phyloP scores from a whole-genome alignment of 129 eudicot genomes.

The Oenanthe sinensis region DNA sequence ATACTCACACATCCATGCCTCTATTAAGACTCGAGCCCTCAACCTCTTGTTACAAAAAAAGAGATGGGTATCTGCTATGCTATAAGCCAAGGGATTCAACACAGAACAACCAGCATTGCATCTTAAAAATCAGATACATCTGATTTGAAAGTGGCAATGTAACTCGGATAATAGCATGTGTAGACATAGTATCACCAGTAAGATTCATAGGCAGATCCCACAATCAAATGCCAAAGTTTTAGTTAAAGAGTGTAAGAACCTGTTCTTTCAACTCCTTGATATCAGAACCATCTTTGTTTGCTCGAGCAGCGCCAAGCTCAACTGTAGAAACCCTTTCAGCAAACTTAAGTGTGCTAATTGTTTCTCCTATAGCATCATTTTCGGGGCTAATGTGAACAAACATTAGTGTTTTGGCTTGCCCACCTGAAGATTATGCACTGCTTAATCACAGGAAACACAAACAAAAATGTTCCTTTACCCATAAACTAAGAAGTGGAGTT shows the following conservation, averaged over 20 bases:
- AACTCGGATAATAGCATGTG: neutral
- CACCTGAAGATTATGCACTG: constrained; percentile 29
- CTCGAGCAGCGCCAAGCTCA: constrained; percentile 75
- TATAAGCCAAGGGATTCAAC: neutral
- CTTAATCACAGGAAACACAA: neutral
- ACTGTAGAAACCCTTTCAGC: constrained; percentile 81
- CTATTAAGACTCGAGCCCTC: neutral
- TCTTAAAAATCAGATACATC: neutral
- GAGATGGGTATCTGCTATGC: neutral
- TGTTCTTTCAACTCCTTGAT: constrained; percentile 72
- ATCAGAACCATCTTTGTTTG: constrained; percentile 49
- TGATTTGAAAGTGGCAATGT: neutral
- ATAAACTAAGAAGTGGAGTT: constrained; percentile 1
- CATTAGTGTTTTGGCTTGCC: constrained; percentile 92
- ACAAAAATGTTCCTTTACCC: neutral
- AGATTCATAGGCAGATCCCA: neutral
- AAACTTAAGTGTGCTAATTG: constrained; percentile 75
- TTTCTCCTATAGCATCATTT: constrained; percentile 63
- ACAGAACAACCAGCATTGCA: neutral
- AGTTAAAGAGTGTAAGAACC: constrained; percentile 16
- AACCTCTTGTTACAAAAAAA: neutral
- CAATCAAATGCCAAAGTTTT: neutral
- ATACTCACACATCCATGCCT: neutral
- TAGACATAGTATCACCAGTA: neutral
- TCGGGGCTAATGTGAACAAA: constrained; percentile 84